These are phyloP conservation scores for Tetrapyrgos nigripes DNA, from an alignment of 1,284 basidiomycete genomes.

Conservation along the genomic window DNA sequence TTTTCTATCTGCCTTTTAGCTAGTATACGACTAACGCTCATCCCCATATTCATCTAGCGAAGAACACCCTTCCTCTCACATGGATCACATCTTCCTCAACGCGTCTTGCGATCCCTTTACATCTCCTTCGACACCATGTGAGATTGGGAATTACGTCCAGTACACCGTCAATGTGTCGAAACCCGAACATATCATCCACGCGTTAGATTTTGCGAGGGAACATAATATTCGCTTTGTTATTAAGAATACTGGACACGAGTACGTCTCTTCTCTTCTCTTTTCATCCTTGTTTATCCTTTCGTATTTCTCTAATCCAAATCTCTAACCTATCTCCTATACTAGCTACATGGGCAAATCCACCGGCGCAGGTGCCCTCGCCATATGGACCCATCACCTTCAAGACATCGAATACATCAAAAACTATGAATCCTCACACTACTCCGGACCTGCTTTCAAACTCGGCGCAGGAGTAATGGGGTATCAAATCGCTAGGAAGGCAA, in stretches of 20 bases:
- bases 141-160: conserved; percentile 20
- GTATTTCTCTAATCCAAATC: neutral
- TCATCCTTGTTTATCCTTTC: neutral
- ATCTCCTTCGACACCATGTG: conserved; percentile 18
- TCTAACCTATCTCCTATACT: neutral
- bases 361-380: conserved; percentile 17
- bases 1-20: neutral
- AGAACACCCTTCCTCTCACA: conserved; percentile 18
- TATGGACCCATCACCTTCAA: conserved; percentile 26
- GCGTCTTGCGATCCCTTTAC: conserved; percentile 26
- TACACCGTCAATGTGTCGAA: conserved; percentile 25
- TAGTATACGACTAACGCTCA: no score
- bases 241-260: conserved; percentile 29
- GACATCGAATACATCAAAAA: conserved; percentile 15
- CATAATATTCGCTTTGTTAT: conserved; percentile 28
- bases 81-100: conserved; percentile 23
- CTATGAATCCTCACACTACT: conserved; percentile 13
- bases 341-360: conserved; percentile 26
- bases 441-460: conserved; percentile 16
- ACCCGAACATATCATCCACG: conserved; percentile 23
- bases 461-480: conserved; percentile 16
- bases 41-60: conserved; percentile 9
- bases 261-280: neutral
- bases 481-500: conserved; percentile 14
- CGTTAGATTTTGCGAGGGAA: conserved; percentile 23